A percentile compares a stretch with the other conserved stretches of the same genome.
These are phyloP conservation scores for Xylaria hypoxylon DNA, from an alignment of 2,329 filamentous ascomycete genomes.

Conservation along the genomic window DNA sequence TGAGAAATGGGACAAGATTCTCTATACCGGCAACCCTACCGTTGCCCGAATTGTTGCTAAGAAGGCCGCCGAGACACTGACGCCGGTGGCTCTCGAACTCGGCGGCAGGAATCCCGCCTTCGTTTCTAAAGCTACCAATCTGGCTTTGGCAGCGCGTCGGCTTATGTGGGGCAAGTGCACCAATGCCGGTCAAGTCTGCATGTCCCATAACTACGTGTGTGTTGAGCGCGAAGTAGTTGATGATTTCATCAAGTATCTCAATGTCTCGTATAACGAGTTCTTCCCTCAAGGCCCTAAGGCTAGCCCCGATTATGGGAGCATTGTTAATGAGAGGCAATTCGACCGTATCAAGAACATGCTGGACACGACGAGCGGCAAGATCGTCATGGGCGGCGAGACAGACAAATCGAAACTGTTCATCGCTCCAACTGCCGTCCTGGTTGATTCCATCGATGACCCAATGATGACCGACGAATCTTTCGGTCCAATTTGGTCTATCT, in stretches of 20 bases:
- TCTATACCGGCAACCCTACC: constrained; percentile 85
- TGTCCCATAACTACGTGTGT: constrained; percentile 92
- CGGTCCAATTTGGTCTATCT: constrained; percentile 88
- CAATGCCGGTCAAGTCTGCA: constrained; percentile 91
- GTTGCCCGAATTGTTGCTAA: constrained; percentile 90
- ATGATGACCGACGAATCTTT: constrained; percentile 89
- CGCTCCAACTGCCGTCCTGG: constrained; percentile 90
- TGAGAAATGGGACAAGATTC: constrained; percentile 97
- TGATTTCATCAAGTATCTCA: constrained; percentile 79
- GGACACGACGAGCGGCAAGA: constrained; percentile 83
- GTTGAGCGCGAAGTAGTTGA: constrained; percentile 80
- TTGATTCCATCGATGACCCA: constrained; percentile 78
- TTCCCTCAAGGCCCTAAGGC: constrained; percentile 83
- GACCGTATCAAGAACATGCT: constrained; percentile 89
- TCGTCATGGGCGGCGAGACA: constrained; percentile 86
- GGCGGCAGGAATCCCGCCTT: constrained; percentile 94
- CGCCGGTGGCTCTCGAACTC: constrained; percentile 88
- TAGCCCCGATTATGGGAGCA: constrained; percentile 82
- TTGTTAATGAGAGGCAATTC: constrained; percentile 85
- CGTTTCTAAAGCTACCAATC: constrained; percentile 84
- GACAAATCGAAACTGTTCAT: constrained; percentile 86
- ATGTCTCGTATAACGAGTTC: constrained; percentile 77
- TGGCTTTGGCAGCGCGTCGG: constrained; percentile 82
- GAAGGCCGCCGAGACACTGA: constrained; percentile 89
- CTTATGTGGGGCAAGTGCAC: constrained; percentile 89